Evolutionary conservation across 208 protist species (phyloP), one percentile per base, ranked within the genome.

Genomic region (Angomonas desouzai): DNA sequence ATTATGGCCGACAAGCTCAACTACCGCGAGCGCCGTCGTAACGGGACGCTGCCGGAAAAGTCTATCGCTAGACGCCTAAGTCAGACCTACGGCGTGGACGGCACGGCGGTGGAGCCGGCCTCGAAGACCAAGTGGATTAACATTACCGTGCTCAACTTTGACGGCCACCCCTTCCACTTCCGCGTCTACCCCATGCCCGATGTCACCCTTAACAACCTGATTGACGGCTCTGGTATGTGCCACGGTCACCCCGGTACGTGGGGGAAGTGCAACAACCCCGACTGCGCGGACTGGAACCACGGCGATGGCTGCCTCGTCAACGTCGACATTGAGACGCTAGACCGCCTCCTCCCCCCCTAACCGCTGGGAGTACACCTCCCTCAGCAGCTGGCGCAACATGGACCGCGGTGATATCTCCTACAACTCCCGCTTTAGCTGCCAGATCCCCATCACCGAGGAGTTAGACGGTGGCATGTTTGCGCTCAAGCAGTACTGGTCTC

Each of bases 341-440:
- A 93, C 75, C 77, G 83, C 18, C 74, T 93, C 0, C 72, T 87
- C 16, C 85, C n/a, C 85, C 0, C 90, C 90, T 0, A 93, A 91
- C 67, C 77, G 90, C 25, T 92, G 83, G 84, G 90, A 96, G 85
- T 93, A 93, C 77, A 93, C 81, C 25, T 92, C 87, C 2, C 83
- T 96, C 6, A 74, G 76, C 16, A 64, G 76, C 36, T 96, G 86
- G 85, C 79, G 90, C 23, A 73, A 71, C 3, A 83, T 82, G 33
- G 85, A 96, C 60, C 80, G 90, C 10, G 72, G 87, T 0, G 90
- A 96, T 53, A 92, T 96, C 43, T 78, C 78, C 29, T 92, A 87
- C 64, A 96, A 91, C 79, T 89, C 90, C 2, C 84, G 90, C 22
- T 96, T 96, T 57, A 92, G 85, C 68, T 96, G 90, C 67, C 90